Percentiles rank a stretch among this genome's conserved stretches.
Evolutionary conservation across 495 filamentous ascomycete species (phyloP).

Genomic region (Penicilliopsis zonata): DNA sequence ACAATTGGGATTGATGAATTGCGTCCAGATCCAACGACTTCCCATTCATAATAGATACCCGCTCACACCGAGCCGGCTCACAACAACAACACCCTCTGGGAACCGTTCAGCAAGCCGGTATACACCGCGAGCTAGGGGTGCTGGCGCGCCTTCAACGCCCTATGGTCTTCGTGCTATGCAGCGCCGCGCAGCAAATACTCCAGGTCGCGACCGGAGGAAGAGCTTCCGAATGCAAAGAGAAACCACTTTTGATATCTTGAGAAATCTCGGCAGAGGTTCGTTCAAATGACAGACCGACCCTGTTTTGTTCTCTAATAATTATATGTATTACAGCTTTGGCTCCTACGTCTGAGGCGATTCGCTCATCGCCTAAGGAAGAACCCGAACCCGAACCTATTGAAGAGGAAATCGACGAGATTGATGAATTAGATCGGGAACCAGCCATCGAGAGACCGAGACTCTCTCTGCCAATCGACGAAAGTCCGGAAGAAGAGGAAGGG

Average conservation of each 20-base stretch:
- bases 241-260: slow-evolving; percentile 60
- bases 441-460: slow-evolving; percentile 51
- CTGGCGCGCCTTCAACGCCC: slow-evolving; percentile 48
- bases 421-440: slow-evolving; percentile 53
- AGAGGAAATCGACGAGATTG: slow-evolving; percentile 28
- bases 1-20: slow-evolving; percentile 2
- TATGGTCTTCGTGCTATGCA: slow-evolving; percentile 63
- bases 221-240: slow-evolving; percentile 60
- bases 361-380: slow-evolving; percentile 42
- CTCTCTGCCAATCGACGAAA: slow-evolving; percentile 55
- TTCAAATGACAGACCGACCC: too few species aligned
- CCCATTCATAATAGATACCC: slow-evolving; percentile 23
- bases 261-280: slow-evolving; percentile 49
- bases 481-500: slow-evolving; percentile 38
- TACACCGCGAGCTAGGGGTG: slow-evolving; percentile 23
- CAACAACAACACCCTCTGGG: slow-evolving; percentile 18
- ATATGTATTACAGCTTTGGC: slow-evolving; percentile 43
- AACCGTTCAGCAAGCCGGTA: slow-evolving; percentile 24
- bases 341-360: slow-evolving; percentile 40
- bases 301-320: too few species aligned
- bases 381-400: slow-evolving; percentile 6
- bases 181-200: slow-evolving; percentile 65
- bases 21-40: slow-evolving; percentile 23
- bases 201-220: slow-evolving; percentile 51
- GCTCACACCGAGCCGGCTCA: slow-evolving; percentile 26